Evolutionary conservation across 495 filamentous ascomycete genomes (phyloP).

Genomic region (Tuber melanosporum): DNA sequence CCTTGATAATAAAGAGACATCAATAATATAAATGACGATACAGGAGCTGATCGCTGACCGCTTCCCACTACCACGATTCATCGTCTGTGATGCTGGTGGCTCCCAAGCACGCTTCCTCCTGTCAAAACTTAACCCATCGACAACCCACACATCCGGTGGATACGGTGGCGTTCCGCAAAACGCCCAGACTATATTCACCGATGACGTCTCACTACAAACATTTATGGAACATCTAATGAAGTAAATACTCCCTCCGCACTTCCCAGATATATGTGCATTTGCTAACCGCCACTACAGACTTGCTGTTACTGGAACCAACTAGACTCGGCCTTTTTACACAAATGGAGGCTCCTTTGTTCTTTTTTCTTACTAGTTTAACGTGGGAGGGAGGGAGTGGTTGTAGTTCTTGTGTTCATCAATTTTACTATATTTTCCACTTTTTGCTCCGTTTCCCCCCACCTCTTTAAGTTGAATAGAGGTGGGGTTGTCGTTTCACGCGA

Average conservation of each 20-base stretch:
- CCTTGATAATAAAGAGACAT: slow-evolving; percentile 16
- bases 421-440: not conserved
- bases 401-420: not conserved
- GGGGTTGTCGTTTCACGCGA: not conserved
- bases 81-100: slow-evolving; percentile 96
- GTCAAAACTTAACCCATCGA: slow-evolving; percentile 95
- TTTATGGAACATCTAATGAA: slow-evolving; percentile 99
- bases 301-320: slow-evolving; percentile 59
- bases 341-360: not conserved
- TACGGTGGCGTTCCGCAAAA: slow-evolving; percentile 86
- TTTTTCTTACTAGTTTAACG: not conserved
- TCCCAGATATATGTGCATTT: not conserved
- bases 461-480: not conserved
- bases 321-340: slow-evolving; percentile 27
- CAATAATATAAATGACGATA: not conserved
- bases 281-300: slow-evolving; percentile 46
- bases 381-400: not conserved
- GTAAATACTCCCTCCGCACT: slow-evolving; percentile 49
- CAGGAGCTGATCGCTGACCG: slow-evolving; percentile 95
- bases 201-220: slow-evolving; percentile 95
- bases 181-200: slow-evolving; percentile 97
- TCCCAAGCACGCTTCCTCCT: slow-evolving; percentile 97
- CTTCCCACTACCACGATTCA: slow-evolving; percentile 95
- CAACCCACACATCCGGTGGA: slow-evolving; percentile 88
- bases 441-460: not conserved